These are phyloP conservation scores for Esteya vermicola DNA, from an alignment of 2,329 filamentous ascomycete genomes.

Conservation along the genomic window DNA sequence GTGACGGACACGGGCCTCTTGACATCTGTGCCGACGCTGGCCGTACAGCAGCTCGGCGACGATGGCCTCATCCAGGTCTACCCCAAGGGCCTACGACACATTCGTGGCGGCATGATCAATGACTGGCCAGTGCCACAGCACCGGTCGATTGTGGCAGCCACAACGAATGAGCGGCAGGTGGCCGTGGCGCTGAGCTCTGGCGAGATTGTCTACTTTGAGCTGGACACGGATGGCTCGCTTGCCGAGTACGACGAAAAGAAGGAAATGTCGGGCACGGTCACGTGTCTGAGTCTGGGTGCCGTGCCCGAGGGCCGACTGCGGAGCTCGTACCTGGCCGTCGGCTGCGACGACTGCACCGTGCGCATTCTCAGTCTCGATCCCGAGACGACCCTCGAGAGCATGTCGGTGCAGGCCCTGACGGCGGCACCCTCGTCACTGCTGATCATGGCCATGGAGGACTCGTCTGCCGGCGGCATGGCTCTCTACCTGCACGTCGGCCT, in stretches of 20 bases:
- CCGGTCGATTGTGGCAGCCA: conserved; percentile 85
- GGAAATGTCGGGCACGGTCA: conserved; percentile 90
- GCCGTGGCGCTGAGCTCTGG: conserved; percentile 88
- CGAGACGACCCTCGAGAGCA: conserved; percentile 80
- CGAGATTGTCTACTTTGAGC: conserved; percentile 96
- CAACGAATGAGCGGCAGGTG: conserved; percentile 86
- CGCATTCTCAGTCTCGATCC: conserved; percentile 82
- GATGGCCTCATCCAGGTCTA: conserved; percentile 90
- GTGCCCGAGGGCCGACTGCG: conserved; percentile 81
- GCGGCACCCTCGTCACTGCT: conserved; percentile 77
- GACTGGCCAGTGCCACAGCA: conserved; percentile 92
- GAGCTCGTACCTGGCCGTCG: conserved; percentile 88
- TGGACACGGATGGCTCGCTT: conserved; percentile 80
- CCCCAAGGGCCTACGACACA: conserved; percentile 88
- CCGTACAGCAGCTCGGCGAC: conserved; percentile 86
- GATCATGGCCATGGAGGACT: conserved; percentile 94
- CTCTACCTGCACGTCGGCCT: conserved; percentile 93
- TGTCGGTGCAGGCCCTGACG: conserved; percentile 86
- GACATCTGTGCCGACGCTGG: conserved; percentile 74
- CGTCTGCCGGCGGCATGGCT: conserved; percentile 73
- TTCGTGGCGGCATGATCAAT: conserved; percentile 64
- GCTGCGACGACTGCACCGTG: conserved; percentile 92
- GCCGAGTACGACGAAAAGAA: conserved; percentile 92
- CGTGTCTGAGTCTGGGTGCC: conserved; percentile 82
- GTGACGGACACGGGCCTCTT: conserved; percentile 89